Base-by-base conservation (phyloP, 192 early-diverging fungal species). In the Coemansia sp. region DNA sequence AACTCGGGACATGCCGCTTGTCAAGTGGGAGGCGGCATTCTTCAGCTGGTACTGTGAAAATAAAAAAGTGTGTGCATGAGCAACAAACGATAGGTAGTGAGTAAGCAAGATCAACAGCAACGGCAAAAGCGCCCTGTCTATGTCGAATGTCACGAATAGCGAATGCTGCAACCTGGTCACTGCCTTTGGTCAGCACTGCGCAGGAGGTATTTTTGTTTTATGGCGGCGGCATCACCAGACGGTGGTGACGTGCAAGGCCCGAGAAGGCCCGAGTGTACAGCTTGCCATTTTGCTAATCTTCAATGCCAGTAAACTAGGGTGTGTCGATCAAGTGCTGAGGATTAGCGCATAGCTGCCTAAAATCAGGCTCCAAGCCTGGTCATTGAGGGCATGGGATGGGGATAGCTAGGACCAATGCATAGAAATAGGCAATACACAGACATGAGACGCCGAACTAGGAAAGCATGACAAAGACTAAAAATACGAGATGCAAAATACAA, bases 11-110 rank as follows among this genome's bases (percentile, higher is more conserved):
- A 14, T 51, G 13, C 24, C 10, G 23, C 48, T 14, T 13, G 48
- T 51, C 48, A 51, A 51, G 48, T 51, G 48, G 13, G 11, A 28
- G 31, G 31, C 26, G 48, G 48, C 48, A 51, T 51, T 51, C 48
- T 26, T 26, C 31, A 51, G 48, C 23, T 51, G 48, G 23, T 28
- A 3, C 48, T 24, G 46, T n/a, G 45, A 48, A 24, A 24, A 24
- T 51, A 51, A 26, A 51, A 28, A 51, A 11, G 24, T 28, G 48
- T 23, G 48, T 26, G 18, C 20, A 26, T 18, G 18, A 20, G 42
- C n/a, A 6, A 45, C 42, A 45, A 20, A n/a, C n/a, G 18, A 51
- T 51, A 23, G 24, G 48, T 23, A 21, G 48, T 4, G 13, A 28
- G 24, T 10, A 26, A 51, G 21, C 11, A 48, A 48, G n/a, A n/a